Conservation (phyloP, 139 green algal genomes). For the Chlamydomonas schloesseri region DNA sequence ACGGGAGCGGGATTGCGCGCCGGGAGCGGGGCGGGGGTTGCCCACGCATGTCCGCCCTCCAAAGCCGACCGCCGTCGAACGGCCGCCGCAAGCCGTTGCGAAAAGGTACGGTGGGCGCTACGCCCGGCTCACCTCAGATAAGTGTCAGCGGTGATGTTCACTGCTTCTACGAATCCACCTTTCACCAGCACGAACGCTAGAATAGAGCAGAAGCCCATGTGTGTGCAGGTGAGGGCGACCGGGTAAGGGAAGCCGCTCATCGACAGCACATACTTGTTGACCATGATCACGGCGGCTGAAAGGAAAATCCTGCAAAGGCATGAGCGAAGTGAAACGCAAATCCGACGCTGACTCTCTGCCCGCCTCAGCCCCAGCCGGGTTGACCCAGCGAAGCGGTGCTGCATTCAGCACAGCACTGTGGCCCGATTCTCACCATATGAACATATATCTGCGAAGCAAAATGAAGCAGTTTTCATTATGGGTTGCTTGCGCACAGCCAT, state of each 20-base stretch:
- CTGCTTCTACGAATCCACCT: slow-evolving; percentile 52
- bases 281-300: slow-evolving; percentile 71
- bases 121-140: slow-evolving; percentile 56
- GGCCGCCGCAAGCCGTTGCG: too few species aligned
- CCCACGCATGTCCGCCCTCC: too few species aligned
- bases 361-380: too few species aligned
- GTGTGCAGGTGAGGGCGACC: slow-evolving; percentile 72
- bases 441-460: slow-evolving; percentile 55
- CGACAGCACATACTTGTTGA: slow-evolving; percentile 83
- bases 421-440: slow-evolving; percentile 35
- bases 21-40: too few species aligned
- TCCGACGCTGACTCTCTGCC: too few species aligned
- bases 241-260: slow-evolving; percentile 80
- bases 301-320: slow-evolving; percentile 43
- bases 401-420: too few species aligned
- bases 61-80: too few species aligned
- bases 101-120: too few species aligned
- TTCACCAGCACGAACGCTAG: slow-evolving; percentile 52
- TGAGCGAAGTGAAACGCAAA: too few species aligned
- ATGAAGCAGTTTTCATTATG: neutral
- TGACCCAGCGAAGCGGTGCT: too few species aligned
- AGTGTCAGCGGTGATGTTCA: slow-evolving; percentile 53
- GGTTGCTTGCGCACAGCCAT: neutral
- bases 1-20: too few species aligned
- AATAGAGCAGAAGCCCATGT: slow-evolving; percentile 74